Percentiles rank a stretch among this genome's conserved stretches.
Conservation (phyloP, 495 filamentous ascomycete species). For the Penicillium riverlandense region DNA sequence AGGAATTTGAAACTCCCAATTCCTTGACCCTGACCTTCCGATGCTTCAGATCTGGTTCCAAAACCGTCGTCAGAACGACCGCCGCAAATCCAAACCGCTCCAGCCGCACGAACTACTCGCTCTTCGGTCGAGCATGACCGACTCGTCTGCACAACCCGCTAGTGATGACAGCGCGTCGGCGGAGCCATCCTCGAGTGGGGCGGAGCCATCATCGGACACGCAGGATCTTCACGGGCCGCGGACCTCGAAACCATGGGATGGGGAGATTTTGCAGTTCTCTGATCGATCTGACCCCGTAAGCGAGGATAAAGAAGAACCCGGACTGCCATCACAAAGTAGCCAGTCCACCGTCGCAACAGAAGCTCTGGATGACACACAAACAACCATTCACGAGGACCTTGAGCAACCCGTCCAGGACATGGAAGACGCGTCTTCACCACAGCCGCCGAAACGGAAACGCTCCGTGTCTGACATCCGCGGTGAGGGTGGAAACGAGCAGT, state of each 20-base stretch:
- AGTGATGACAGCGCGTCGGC: conserved; percentile 35
- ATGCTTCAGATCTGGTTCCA: conserved; percentile 91
- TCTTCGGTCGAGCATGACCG: conserved; percentile 39
- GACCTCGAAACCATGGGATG: conserved; percentile 19
- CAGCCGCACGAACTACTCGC: conserved; percentile 71
- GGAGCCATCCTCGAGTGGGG: conserved; percentile 29
- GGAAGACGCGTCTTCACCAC: conserved; percentile 14
- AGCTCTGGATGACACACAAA: conserved; percentile 20
- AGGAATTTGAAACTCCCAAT: conserved; percentile 19
- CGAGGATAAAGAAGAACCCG: conserved; percentile 20
- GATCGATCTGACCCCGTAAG: conserved; percentile 23
- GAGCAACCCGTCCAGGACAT: conserved; percentile 8
- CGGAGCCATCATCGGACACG: conserved; percentile 17
- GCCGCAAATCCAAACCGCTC: conserved; percentile 83
- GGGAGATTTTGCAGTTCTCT: conserved; percentile 20
- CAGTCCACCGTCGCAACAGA: conserved; percentile 35
- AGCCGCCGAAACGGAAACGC: conserved; percentile 31
- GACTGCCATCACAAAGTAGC: conserved; percentile 20
- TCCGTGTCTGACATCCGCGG: conserved; percentile 24
- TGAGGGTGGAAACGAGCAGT: conserved; percentile 5
- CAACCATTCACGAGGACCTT: conserved; percentile 15
- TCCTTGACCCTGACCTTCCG: conserved; percentile 9
- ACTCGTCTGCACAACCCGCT: conserved; percentile 44
- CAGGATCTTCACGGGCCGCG: conserved; percentile 11
- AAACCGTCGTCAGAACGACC: conserved; percentile 89